Evolutionary conservation across 192 early-diverging fungal genomes (phyloP).

Genomic region (Entomortierella beljakovae): DNA sequence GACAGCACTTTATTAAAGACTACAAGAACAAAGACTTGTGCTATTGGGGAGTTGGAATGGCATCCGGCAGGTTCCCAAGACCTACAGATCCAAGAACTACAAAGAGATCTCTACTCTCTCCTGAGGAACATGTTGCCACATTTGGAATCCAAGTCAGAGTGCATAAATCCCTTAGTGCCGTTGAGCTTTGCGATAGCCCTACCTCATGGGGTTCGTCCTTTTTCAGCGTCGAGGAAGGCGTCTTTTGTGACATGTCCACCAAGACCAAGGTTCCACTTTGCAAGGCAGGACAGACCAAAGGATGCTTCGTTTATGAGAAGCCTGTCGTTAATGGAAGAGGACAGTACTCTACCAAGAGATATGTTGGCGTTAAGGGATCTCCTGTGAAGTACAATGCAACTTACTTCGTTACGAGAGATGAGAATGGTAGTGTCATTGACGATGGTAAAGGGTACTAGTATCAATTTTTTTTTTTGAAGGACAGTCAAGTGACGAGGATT

Average conservation of each 20-base stretch:
- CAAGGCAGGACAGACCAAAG: conserved; percentile 18
- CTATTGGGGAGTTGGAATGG: neutral
- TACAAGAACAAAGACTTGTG: conserved; percentile 1
- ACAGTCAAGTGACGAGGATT: too few species aligned
- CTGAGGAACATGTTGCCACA: neutral
- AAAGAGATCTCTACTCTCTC: conserved; percentile 7
- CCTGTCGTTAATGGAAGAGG: conserved; percentile 10
- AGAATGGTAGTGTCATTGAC: conserved; percentile 6
- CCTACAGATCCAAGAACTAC: neutral
- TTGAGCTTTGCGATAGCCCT: conserved; percentile 20
- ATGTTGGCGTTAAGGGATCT: conserved; percentile 6
- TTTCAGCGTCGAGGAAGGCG: conserved; percentile 14
- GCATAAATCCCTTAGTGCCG: conserved; percentile 8
- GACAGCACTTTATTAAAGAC: neutral
- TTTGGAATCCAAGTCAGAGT: conserved; percentile 12
- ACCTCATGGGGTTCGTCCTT: conserved; percentile 16
- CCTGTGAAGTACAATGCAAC: conserved; percentile 13
- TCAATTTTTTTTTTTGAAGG: too few species aligned
- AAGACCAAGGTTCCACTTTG: conserved; percentile 18
- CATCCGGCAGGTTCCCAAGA: neutral
- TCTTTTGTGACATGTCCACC: conserved; percentile 25
- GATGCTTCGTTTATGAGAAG: conserved; percentile 18
- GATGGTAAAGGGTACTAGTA: conserved; percentile 12
- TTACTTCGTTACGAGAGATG: conserved; percentile 13
- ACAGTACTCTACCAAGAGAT: conserved; percentile 11